Evolutionary conservation across 2,329 filamentous ascomycete genomes (phyloP).

Genomic region (Nothomitra cinnamomea): DNA sequence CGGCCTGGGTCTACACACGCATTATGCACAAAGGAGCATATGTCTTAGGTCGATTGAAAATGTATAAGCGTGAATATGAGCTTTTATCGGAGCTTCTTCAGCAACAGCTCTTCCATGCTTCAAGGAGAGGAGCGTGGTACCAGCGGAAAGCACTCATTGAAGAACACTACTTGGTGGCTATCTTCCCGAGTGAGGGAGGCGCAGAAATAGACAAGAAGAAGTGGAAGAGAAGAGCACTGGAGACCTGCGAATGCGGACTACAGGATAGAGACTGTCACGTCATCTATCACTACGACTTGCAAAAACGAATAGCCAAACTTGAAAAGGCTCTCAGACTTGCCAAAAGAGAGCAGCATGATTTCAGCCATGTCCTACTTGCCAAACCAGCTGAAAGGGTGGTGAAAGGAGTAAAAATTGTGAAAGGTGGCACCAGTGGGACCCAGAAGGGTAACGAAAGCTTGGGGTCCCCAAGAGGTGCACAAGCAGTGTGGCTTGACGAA

Average conservation of each 20-base stretch:
- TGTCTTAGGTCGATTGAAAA: conserved; percentile 65
- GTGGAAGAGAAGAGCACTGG: conserved; percentile 61
- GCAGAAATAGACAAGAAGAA: conserved; percentile 55
- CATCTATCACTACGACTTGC: conserved; percentile 85
- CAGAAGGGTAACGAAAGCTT: conserved; percentile 13
- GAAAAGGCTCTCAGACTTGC: conserved; percentile 72
- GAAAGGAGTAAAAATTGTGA: conserved; percentile 61
- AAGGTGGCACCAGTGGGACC: conserved; percentile 26
- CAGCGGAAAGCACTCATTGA: conserved; percentile 87
- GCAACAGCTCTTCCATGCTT: conserved; percentile 71
- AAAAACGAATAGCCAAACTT: conserved; percentile 83
- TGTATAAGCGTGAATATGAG: conserved; percentile 59
- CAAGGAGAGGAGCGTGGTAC: conserved; percentile 82
- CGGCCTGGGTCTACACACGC: conserved; percentile 83
- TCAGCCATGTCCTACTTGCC: conserved; percentile 64
- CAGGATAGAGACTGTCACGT: conserved; percentile 81
- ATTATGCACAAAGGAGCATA: conserved; percentile 78
- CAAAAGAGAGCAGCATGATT: conserved; percentile 79
- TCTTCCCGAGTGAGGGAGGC: conserved; percentile 31
- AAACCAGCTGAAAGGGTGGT: conserved; percentile 61
- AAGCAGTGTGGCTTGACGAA: conserved; percentile 81
- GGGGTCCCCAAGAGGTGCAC: conserved; percentile 26
- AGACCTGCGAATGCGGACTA: conserved; percentile 72
- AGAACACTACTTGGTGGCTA: conserved; percentile 76
- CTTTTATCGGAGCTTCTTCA: conserved; percentile 57